These are phyloP conservation scores for Xanthoceras sorbifolium DNA, from an alignment of 345 rosid genomes.

Conservation along the genomic window DNA sequence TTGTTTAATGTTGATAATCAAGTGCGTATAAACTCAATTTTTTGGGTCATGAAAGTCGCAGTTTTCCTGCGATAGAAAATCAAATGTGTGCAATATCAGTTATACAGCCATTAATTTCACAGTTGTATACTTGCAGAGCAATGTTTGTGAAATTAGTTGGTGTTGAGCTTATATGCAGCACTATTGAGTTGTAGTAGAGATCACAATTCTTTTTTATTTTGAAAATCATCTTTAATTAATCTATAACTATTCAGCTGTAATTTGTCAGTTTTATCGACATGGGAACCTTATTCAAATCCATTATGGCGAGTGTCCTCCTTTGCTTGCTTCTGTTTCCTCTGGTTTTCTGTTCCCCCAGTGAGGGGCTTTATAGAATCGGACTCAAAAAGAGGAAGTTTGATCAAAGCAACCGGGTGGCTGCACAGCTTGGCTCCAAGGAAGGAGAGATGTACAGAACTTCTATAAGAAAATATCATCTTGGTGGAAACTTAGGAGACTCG, in stretches of 20 bases:
- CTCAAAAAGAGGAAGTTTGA: conserved; percentile 73
- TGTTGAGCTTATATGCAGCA: background rate
- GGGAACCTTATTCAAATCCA: conserved; percentile 35
- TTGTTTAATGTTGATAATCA: background rate
- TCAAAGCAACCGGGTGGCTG: conserved; percentile 47
- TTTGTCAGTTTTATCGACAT: conserved; percentile 39
- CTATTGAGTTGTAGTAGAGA: background rate
- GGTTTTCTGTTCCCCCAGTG: conserved; percentile 40
- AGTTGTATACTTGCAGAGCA: background rate
- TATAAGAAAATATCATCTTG: conserved; percentile 39
- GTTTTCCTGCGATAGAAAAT: background rate
- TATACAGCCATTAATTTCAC: background rate
- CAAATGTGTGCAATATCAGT: background rate
- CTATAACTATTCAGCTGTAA: background rate
- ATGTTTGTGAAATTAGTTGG: background rate
- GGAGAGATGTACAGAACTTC: conserved; percentile 48
- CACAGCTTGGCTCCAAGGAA: conserved; percentile 54
- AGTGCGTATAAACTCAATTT: background rate
- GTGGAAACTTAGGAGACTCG: conserved; percentile 42
- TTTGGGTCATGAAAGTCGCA: background rate
- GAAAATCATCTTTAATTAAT: background rate
- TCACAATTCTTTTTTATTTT: background rate
- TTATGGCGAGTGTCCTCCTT: conserved; percentile 30
- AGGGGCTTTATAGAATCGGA: conserved; percentile 58
- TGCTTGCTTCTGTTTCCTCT: conserved; percentile 49